Percentiles rank a stretch among this genome's conserved stretches.
Evolutionary conservation across 2,329 filamentous ascomycete species (phyloP).

Genomic region (Colletotrichum scovillei): DNA sequence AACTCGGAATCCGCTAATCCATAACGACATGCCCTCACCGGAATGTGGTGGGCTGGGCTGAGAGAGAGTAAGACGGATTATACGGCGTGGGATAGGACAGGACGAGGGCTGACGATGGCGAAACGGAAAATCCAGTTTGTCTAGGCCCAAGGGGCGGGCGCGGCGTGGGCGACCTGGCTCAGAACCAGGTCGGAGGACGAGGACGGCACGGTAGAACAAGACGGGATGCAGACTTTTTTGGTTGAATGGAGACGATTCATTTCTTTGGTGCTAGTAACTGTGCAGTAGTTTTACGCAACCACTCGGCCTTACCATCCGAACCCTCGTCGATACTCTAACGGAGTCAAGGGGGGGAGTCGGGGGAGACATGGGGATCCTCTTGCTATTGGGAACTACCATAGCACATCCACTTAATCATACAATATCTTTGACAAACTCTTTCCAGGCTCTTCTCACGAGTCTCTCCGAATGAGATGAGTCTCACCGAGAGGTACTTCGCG

Average conservation of each 20-base stretch:
- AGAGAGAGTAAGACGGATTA: not conserved
- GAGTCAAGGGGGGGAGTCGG: not conserved
- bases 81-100: conserved; percentile 8
- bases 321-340: not conserved
- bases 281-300: not conserved
- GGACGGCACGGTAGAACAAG: not conserved
- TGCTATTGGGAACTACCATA: not conserved
- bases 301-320: conserved; percentile 1
- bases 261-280: not conserved
- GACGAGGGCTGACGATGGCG: not conserved
- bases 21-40: not conserved
- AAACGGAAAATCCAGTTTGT: not conserved
- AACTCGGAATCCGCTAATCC: not conserved
- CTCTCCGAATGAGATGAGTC: not conserved
- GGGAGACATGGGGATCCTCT: not conserved
- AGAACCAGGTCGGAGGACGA: not conserved
- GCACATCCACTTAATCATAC: conserved; percentile 2
- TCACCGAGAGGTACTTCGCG: not conserved
- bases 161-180: not conserved
- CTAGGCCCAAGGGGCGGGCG: not conserved
- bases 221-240: too few species aligned
- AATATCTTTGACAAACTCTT: conserved; percentile 4
- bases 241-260: conserved; percentile 16
- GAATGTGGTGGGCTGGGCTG: not conserved
- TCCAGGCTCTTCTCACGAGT: not conserved